These are phyloP conservation scores for Pythium scleroteichum DNA, from an alignment of 352 stramenopile genomes.

Conservation along the genomic window DNA sequence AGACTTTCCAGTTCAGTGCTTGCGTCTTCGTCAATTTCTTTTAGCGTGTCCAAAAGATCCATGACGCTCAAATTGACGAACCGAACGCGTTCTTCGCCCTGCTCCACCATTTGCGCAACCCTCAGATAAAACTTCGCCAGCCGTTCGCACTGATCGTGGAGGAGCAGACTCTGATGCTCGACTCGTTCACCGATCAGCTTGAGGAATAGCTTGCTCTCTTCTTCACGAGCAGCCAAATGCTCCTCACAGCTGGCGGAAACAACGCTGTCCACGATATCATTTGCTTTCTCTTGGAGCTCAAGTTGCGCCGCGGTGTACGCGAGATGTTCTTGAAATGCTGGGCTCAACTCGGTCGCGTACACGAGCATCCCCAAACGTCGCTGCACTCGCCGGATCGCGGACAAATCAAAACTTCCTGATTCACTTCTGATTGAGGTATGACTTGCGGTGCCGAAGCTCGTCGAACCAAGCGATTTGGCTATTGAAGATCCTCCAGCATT, in stretches of 20 bases:
- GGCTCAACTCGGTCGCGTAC: conserved; percentile 66
- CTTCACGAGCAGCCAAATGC: conserved; percentile 41
- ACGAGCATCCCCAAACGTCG: conserved; percentile 73
- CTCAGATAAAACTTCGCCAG: conserved; percentile 64
- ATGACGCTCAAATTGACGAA: conserved; percentile 72
- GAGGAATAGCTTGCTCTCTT: conserved; percentile 57
- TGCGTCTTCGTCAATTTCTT: conserved; percentile 65
- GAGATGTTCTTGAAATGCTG: conserved; percentile 52
- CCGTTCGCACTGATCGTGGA: conserved; percentile 63
- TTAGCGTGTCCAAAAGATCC: conserved; percentile 72
- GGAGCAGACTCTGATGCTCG: conserved; percentile 47
- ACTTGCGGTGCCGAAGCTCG: neutral
- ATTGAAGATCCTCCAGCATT: neutral
- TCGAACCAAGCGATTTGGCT: neutral
- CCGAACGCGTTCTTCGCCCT: conserved; percentile 51
- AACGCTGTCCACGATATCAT: conserved; percentile 68
- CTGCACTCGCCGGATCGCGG: conserved; percentile 81
- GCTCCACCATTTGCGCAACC: conserved; percentile 56
- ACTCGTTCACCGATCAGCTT: conserved; percentile 57
- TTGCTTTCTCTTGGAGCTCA: conserved; percentile 57
- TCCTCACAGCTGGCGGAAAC: conserved; percentile 54
- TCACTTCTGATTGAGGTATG: conserved; percentile 9
- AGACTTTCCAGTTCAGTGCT: conserved; percentile 44
- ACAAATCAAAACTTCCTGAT: conserved; percentile 46
- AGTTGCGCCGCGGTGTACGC: conserved; percentile 53